Percentiles rank a stretch among this genome's conserved stretches.
Evolutionary conservation across 2,329 filamentous ascomycete genomes (phyloP).

Genomic region (Tolypocladium endophyticum): DNA sequence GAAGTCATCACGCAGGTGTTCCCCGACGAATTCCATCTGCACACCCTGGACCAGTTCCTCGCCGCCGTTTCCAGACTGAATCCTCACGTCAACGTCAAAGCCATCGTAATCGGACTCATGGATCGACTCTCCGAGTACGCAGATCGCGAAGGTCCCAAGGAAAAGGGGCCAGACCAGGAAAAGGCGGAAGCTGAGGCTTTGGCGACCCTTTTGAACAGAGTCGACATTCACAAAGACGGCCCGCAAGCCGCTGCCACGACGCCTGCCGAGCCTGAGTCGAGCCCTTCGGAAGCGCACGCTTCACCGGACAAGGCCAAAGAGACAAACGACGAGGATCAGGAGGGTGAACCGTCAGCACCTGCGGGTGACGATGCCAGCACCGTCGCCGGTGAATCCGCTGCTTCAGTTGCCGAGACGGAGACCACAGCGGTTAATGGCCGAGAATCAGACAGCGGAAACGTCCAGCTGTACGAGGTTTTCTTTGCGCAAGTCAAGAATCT

Average conservation of each 20-base stretch:
- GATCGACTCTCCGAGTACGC: constrained; percentile 90
- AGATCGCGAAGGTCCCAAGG: constrained; percentile 70
- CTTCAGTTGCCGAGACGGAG: constrained; percentile 36
- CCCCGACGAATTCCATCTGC: constrained; percentile 94
- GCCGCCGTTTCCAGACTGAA: constrained; percentile 88
- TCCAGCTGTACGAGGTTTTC: constrained; percentile 94
- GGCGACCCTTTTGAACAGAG: constrained; percentile 63
- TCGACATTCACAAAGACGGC: constrained; percentile 55
- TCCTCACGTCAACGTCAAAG: constrained; percentile 94
- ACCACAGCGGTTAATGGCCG: constrained; percentile 36
- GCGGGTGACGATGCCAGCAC: constrained; percentile 20
- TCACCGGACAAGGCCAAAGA: constrained; percentile 18
- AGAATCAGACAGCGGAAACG: constrained; percentile 44
- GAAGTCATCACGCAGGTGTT: constrained; percentile 99
- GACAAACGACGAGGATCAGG: constrained; percentile 15
- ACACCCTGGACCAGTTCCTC: constrained; percentile 91
- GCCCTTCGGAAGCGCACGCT: constrained; percentile 19
- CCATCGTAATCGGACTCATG: constrained; percentile 96
- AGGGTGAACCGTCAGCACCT: constrained; percentile 7
- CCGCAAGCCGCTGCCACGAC: constrained; percentile 7
- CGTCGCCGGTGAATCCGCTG: constrained; percentile 18
- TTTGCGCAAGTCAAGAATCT: constrained; percentile 92
- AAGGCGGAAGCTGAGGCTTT: constrained; percentile 80
- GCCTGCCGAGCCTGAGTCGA: constrained; percentile 17
- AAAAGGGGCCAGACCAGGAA: constrained; percentile 58